Base-by-base conservation (phyloP, 768 basidiomycete genomes). In the Gyrodon lividus region DNA sequence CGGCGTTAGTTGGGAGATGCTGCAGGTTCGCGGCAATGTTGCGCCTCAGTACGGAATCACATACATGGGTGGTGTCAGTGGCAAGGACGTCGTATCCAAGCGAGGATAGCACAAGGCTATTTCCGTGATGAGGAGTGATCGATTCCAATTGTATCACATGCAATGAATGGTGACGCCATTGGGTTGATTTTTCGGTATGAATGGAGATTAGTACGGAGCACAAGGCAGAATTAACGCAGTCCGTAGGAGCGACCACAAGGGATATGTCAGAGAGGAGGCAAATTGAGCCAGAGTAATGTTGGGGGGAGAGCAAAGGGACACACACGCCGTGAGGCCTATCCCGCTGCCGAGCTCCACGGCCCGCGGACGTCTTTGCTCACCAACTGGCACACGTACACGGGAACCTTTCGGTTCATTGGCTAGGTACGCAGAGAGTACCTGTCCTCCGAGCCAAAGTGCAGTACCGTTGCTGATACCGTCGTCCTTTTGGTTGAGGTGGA, bases 281-380 rank as follows among this genome's bases (percentile, higher is more conserved):
- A 30, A 34, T 39, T 51, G 46, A 39, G 52, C 37, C 24, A 34
- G 38, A 22, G 44, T 23, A 24, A 44, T 41, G 23, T 30, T 43
- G 46, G 49, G 14, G 23, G 43, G 46, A 20, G 51, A 17, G 30
- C 26, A n/a, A 51, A 39, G 35, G 50, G 54, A 51, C 48, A 74
- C 86, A 68, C 68, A 89, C 82, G 88, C 79, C 57, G 84, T 82
- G 49, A 91, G 78, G 39, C 91, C 92, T 30, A 89, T 83, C 19
- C 92, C 92, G 60, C 86, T 84, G 49, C 92, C 92, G 17, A 95
- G 72, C 65, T 96, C 92, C 50, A 92, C 71, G 7, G 79, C 84
- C 48, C 73, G 72, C 24, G 66, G 72, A 54, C 68, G 66, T 40
- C 46, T 51, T 28, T 52, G 47, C 49, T 38, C 33, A 33, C 26